phyloP scores from a whole-genome alignment of 1,284 basidiomycete species.

The Wallemia mellicola region DNA sequence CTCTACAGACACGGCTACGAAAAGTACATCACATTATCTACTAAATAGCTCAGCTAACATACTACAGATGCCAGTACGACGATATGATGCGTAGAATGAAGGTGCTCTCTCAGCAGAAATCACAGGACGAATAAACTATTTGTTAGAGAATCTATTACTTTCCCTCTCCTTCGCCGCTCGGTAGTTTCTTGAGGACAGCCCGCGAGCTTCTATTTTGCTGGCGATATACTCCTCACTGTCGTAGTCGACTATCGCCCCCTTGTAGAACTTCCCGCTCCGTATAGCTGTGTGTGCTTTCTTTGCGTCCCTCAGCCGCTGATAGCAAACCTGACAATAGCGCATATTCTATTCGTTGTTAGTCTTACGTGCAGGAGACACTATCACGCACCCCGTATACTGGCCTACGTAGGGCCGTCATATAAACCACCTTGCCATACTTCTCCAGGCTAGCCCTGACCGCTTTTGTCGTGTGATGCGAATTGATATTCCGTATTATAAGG shows the following conservation, averaged over 20 bases:
- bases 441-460: too few species aligned
- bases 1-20: slow-evolving; percentile 1
- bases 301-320: neutral
- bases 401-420: too few species aligned
- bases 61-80: slow-evolving; percentile 50
- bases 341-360: neutral
- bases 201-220: neutral
- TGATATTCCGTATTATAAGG: too few species aligned
- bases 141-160: neutral
- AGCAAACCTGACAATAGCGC: neutral
- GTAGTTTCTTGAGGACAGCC: neutral
- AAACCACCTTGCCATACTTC: too few species aligned
- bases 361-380: too few species aligned
- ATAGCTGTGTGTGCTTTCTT: neutral
- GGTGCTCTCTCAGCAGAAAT: slow-evolving; percentile 36
- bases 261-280: neutral
- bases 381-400: too few species aligned
- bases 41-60: neutral
- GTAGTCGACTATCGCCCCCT: neutral
- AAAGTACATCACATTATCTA: neutral
- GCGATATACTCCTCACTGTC: neutral
- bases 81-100: slow-evolving; percentile 66
- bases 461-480: too few species aligned
- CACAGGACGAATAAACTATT: neutral
- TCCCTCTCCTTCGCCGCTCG: neutral